These are phyloP conservation scores for Taphrina betulina DNA, from an alignment of 1,139 yeast species.

Conservation along the genomic window DNA sequence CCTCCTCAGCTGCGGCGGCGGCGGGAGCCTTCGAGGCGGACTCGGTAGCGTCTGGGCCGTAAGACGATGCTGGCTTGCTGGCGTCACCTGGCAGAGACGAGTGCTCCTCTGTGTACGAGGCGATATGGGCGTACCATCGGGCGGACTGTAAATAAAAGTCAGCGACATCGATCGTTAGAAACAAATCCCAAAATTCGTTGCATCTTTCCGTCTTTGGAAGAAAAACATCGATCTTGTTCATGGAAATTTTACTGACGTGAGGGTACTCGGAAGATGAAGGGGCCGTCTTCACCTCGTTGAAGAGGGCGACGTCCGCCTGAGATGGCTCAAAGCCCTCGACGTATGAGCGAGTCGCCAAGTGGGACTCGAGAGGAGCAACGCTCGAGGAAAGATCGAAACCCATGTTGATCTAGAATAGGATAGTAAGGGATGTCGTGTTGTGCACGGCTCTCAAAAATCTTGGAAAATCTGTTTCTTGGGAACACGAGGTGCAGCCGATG, in stretches of 20 bases:
- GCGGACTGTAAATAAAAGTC: constrained; percentile 44
- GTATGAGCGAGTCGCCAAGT: constrained; percentile 48
- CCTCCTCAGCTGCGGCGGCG: constrained; percentile 65
- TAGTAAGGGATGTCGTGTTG: no score
- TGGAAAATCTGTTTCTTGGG: no score
- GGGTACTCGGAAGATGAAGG: constrained; percentile 68
- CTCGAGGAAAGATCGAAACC: constrained; percentile 32
- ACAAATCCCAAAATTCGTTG: no score
- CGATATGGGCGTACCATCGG: constrained; percentile 98
- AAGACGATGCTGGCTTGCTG: constrained; percentile 43
- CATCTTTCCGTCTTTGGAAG: neutral
- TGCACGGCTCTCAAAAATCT: no score
- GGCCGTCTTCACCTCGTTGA: constrained; percentile 81
- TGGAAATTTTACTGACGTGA: constrained; percentile 52
- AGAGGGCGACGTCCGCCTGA: constrained; percentile 89
- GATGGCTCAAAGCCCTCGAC: constrained; percentile 80
- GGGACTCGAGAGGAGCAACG: constrained; percentile 32
- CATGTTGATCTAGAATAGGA: neutral
- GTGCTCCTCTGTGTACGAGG: constrained; percentile 84
- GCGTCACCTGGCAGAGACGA: constrained; percentile 45
- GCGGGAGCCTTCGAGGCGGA: constrained; percentile 59
- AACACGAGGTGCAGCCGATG: no score
- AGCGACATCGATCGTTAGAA: no score
- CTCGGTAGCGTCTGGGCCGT: constrained; percentile 63
- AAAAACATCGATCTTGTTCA: neutral